Evolutionary conservation across 441 rosid genomes (phyloP).

Genomic region (Adansonia gregorii): DNA sequence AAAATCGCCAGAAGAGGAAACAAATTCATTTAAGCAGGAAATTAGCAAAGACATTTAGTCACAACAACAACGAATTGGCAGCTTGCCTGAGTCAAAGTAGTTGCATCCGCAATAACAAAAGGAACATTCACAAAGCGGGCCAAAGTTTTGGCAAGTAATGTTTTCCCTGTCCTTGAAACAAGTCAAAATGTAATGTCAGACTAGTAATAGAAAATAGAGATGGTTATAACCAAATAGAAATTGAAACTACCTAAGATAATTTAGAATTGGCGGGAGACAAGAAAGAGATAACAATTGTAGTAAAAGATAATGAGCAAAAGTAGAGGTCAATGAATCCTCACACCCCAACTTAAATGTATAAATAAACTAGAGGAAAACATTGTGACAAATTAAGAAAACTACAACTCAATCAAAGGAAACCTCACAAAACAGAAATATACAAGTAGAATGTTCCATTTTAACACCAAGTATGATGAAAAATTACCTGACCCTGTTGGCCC

Average conservation of each 20-base stretch:
- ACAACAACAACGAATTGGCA: slow-evolving; percentile 29
- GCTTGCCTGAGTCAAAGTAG: slow-evolving; percentile 98
- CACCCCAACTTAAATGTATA: background rate
- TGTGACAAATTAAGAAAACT: background rate
- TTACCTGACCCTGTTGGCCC: slow-evolving; percentile 99
- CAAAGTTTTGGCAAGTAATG: slow-evolving; percentile 94
- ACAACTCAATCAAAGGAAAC: background rate
- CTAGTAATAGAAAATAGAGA: slow-evolving; percentile 27
- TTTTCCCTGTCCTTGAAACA: slow-evolving; percentile 94
- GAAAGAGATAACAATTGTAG: background rate
- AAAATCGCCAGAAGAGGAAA: slow-evolving; percentile 12
- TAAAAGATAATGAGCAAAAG: slow-evolving; percentile 7
- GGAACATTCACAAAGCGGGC: slow-evolving; percentile 99
- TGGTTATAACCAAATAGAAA: background rate
- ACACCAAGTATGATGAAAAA: slow-evolving; percentile 27
- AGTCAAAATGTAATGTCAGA: slow-evolving; percentile 41
- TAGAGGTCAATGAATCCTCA: too few relatives aligned
- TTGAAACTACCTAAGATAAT: background rate
- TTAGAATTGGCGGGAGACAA: slow-evolving; percentile 13
- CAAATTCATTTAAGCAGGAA: background rate
- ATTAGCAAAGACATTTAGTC: slow-evolving; percentile 25
- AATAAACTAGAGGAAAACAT: background rate
- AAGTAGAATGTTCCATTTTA: background rate
- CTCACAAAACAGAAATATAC: background rate
- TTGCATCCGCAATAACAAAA: slow-evolving; percentile 94